A percentile compares a stretch with the other conserved stretches of the same genome.
These are phyloP conservation scores for Magnusiomyces starmeri DNA, from an alignment of 1,139 yeast genomes.

Conservation along the genomic window DNA sequence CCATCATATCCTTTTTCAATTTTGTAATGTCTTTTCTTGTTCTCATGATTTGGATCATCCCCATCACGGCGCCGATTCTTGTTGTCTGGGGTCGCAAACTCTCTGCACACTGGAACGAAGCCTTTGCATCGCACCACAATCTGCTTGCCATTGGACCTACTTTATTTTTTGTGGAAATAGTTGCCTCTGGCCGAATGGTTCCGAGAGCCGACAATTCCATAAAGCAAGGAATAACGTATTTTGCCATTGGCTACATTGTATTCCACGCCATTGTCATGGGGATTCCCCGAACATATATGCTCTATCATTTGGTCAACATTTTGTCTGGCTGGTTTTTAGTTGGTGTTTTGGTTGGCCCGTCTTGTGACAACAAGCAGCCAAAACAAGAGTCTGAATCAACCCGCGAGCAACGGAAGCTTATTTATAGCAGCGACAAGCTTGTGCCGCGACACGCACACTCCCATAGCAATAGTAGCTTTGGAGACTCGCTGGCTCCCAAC, in stretches of 20 bases:
- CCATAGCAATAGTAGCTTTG: no score
- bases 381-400: not conserved
- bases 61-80: conserved; percentile 31
- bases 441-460: no score
- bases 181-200: conserved; percentile 26
- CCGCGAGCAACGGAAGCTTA: not conserved
- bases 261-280: conserved; percentile 30
- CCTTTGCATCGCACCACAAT: conserved; percentile 29
- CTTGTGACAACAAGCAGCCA: not conserved
- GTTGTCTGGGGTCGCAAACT: conserved; percentile 34
- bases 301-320: conserved; percentile 30
- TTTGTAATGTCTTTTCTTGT: conserved; percentile 27
- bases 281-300: conserved; percentile 31
- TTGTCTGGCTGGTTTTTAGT: conserved; percentile 27
- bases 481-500: no score
- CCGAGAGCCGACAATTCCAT: conserved; percentile 21
- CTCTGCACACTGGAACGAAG: conserved; percentile 27
- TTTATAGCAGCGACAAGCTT: not conserved
- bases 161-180: conserved; percentile 26
- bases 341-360: conserved; percentile 3
- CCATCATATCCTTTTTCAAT: conserved; percentile 19
- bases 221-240: conserved; percentile 21
- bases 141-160: conserved; percentile 31
- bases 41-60: conserved; percentile 30
- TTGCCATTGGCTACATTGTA: conserved; percentile 25